Evolutionary conservation across 371 early-diverging fungal species (phyloP), one percentile per base, ranked within the genome.

Genomic region (Neoconidiobolus thromboides): DNA sequence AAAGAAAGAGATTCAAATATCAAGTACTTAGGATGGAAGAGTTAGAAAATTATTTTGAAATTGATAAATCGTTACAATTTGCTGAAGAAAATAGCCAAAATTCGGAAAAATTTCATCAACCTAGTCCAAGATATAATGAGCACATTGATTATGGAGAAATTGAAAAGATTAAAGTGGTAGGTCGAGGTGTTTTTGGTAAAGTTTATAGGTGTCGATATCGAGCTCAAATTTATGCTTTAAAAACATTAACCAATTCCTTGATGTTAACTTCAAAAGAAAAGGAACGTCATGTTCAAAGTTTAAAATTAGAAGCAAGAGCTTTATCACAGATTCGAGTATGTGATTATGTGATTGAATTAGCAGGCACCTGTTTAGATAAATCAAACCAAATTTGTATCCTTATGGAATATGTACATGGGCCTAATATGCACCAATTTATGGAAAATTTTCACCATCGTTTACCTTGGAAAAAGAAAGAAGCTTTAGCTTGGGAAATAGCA

Each of bases 351-450:
- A 37, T 55, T n/a, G 43, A 55, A 43, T 26, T 55, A 5, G 46
- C 43, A 14, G 56, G 56, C 7, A 43, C 56, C 2, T 55, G 56
- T 55, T 10, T 55, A 2, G 56, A 55, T 43, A 43, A 6, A 3
- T 4, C 9, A 10, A 43, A 55, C 37, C 56, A 43, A 5, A n/a
- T 39, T 10, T 55, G 56, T 43, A 43, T 55, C 3, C 43, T 55
- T 4, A 55, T 55, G 56, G 56, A 55, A 39, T 55, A 43, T 43
- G 56, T 55, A 7, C 41, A 41, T 43, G 56, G 56, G 4, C 41
- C 41, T 5, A 55, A 55, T 15, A 6, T 55, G 14, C 41, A 40
- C 26, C 41, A 55, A 43, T 55, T 55, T 44, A 55, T 55, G 41
- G 43, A 10, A 3, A 43, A 55, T 2, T 40, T 43, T 43, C 43